Conservation (phyloP, 2,329 filamentous ascomycete species). For the Zymoseptoria ardabiliae region DNA sequence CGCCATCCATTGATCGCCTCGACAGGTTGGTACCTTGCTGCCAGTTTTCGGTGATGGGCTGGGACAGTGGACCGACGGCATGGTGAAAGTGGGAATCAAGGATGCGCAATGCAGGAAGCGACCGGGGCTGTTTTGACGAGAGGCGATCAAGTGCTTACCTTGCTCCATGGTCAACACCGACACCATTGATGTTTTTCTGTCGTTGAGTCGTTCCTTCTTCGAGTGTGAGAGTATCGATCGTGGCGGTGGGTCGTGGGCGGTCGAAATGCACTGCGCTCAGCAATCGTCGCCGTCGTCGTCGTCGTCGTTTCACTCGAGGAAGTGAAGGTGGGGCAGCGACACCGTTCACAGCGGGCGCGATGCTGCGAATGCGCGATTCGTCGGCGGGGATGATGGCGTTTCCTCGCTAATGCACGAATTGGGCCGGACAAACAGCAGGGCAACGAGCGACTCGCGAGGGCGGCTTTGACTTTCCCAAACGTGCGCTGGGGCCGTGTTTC, state of each 20-base stretch:
- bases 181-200: conserved; percentile 15
- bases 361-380: conserved; percentile 6
- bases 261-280: background rate
- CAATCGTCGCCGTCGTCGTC: background rate
- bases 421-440: conserved; percentile 11
- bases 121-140: conserved; percentile 8
- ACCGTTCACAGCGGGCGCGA: background rate
- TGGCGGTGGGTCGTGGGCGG: background rate
- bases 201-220: background rate
- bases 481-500: conserved; percentile 13
- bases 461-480: conserved; percentile 15
- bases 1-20: background rate
- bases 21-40: background rate
- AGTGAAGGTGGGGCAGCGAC: background rate
- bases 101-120: conserved; percentile 16
- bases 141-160: conserved; percentile 21
- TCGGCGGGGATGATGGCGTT: conserved; percentile 11
- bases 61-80: background rate
- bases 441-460: conserved; percentile 17
- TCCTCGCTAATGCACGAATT: conserved; percentile 18
- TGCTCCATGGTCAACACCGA: conserved; percentile 25
- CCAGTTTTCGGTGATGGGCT: background rate
- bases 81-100: conserved; percentile 5
- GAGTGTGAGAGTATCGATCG: background rate
- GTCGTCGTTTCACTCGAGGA: conserved; percentile 2